These are phyloP conservation scores for Cladosporium halotolerans DNA, from an alignment of 2,329 filamentous ascomycete species.

Conservation along the genomic window DNA sequence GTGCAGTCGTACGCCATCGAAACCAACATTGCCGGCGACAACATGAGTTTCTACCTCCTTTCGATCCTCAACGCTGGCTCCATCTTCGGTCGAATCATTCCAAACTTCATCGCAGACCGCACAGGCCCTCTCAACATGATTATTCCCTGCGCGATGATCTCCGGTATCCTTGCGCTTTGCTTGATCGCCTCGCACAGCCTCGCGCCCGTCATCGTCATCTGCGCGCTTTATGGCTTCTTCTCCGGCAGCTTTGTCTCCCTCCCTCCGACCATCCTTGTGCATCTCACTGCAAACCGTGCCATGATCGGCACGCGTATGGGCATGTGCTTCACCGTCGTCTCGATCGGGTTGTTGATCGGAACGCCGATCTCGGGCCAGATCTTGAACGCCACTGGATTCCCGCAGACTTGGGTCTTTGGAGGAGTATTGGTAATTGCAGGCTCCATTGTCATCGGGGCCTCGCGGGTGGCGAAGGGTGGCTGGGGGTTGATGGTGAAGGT, in stretches of 20 bases:
- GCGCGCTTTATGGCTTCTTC: conserved; percentile 45
- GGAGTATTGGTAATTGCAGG: conserved; percentile 29
- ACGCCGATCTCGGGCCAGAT: conserved; percentile 54
- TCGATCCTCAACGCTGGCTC: conserved; percentile 59
- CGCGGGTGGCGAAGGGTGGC: conserved; percentile 25
- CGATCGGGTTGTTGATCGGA: conserved; percentile 45
- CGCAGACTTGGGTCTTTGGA: conserved; percentile 39
- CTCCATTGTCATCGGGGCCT: conserved; percentile 17
- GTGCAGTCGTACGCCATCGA: conserved; percentile 55
- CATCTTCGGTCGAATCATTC: conserved; percentile 42
- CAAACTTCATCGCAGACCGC: conserved; percentile 40
- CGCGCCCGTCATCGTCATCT: conserved; percentile 36
- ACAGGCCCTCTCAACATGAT: conserved; percentile 44
- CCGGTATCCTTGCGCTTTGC: conserved; percentile 37
- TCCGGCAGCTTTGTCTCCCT: conserved; percentile 42
- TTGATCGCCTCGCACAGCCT: conserved; percentile 33
- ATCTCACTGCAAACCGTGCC: conserved; percentile 35
- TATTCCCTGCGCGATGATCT: conserved; percentile 36
- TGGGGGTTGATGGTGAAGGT: conserved; percentile 20
- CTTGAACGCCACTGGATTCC: conserved; percentile 39
- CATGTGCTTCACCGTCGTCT: conserved; percentile 44
- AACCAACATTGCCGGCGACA: conserved; percentile 45
- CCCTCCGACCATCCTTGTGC: conserved; percentile 41
- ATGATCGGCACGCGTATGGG: conserved; percentile 50
- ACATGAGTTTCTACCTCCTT: conserved; percentile 61